Evolutionary conservation across 2,329 filamentous ascomycete species (phyloP), one percentile per base, ranked within the genome.

Genomic region (Cadophora malorum): DNA sequence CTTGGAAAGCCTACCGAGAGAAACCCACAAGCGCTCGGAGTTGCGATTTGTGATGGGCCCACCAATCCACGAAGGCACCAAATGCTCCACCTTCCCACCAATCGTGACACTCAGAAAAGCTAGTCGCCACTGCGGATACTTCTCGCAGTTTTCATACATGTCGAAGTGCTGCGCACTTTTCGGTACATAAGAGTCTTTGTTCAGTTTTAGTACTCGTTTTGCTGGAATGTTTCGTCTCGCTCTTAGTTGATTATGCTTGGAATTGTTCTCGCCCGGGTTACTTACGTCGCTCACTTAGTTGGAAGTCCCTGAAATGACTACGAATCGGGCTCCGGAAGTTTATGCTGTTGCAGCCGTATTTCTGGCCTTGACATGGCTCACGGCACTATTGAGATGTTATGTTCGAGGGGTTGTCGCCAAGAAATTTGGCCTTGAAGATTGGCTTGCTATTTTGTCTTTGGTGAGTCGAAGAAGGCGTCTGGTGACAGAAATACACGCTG

Each of bases 381-480:
- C 80, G 10, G 76, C 81, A 66, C 63, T 79, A 52, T 70, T 83
- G 41, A 80, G 83, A 19, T 79, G 78, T 4, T 83, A 82, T 69
- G 82, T 83, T 52, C 82, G 82, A 66, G 63, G 79, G 0, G 77
- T 79, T 58, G 74, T 84, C 23, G 76, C 81, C 45, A 82, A 80
- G 66, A 80, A 79, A 38, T 73, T 82, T 25, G 77, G 79, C 0
- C 59, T 79, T 3, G 84, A 86, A 49, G 84, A 86, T 76, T 82
- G 79, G 72, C 73, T 84, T 60, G 83, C 84, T 72, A 76, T 84
- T 23, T 58, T 78, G 14, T 81, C 82, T 1, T 75, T 83, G 76
- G 83, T 85, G 74, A 49, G 67, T 59, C n/a, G 12, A 47, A 28
- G 21, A 28, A 41, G 14, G 8, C 1, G 4, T 25, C 12, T 45